Conservation (phyloP, 345 rosid species). For the Microthlaspi erraticum region DNA sequence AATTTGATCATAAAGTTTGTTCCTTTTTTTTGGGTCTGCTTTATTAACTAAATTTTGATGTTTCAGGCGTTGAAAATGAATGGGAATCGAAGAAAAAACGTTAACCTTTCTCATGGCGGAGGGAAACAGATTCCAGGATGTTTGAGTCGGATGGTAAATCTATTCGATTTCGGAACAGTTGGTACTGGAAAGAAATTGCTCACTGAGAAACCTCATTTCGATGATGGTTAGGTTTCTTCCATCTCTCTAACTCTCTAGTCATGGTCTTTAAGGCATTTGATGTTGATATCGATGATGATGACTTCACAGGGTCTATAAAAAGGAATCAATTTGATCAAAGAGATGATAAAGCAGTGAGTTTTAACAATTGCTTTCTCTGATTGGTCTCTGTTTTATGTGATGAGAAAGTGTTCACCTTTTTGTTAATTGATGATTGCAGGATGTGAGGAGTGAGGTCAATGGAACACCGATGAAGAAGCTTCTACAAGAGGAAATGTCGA, state of each 20-base stretch:
- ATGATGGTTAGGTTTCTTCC: conserved; percentile 57
- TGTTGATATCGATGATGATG: conserved; percentile 25
- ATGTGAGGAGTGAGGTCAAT: conserved; percentile 55
- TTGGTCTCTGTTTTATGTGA: background rate
- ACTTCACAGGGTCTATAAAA: conserved; percentile 50
- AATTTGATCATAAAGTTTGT: conserved; percentile 5
- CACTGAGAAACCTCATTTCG: conserved; percentile 53
- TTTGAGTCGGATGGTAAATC: conserved; percentile 56
- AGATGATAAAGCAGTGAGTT: conserved; percentile 73
- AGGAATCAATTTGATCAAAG: conserved; percentile 68
- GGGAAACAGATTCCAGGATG: conserved; percentile 71
- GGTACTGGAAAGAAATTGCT: conserved; percentile 49
- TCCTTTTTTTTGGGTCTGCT: background rate
- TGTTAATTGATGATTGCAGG: conserved; percentile 50
- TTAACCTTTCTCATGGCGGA: conserved; percentile 37
- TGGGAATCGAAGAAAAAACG: conserved; percentile 53
- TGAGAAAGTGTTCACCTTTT: background rate
- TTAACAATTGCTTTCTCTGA: conserved; percentile 1
- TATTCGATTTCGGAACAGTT: conserved; percentile 65
- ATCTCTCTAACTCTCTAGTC: conserved; percentile 1
- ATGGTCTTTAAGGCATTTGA: background rate
- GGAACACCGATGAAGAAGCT: conserved; percentile 84
- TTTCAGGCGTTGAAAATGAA: conserved; percentile 68
- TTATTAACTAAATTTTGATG: conserved; percentile 23
- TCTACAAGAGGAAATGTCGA: conserved; percentile 80